Evolutionary conservation across 2,329 filamentous ascomycete genomes (phyloP), one percentile per base, ranked within the genome.

Genomic region (Diaporthe ilicicola): DNA sequence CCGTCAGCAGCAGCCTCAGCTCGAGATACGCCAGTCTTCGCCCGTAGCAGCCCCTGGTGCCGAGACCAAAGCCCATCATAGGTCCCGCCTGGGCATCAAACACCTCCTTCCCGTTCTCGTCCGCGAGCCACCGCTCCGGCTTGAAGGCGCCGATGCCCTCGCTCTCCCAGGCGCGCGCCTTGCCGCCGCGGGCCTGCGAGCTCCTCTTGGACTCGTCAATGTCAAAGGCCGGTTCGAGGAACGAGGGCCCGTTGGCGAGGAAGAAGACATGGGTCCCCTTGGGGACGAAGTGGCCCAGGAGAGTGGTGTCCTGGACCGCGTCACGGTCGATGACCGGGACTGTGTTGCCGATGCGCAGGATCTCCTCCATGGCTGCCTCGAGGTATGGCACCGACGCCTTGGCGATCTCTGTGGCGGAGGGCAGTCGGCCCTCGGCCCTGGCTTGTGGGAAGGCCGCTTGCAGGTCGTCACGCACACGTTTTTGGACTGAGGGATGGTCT

Each of bases 281-380:
- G 1, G 83, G 84, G 0, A 86, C 76, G 46, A 78, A 75, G 76
- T 83, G 83, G 1, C 78, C 78, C 4, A 80, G 81, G 1, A 86
- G 76, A 6, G 71, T 75, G 68, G 84, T 82, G 32, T 83, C 82
- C 5, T 74, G 76, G 37, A 83, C 61, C 0, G 82, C 80, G 72
- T 84, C 77, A 9, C 84, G 81, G n/a, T 84, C 82, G 2, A 82
- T 83, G 79, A 84, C 82, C 29, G 83, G 83, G 54, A 85, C 84
- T 4, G 83, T 82, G 2, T 83, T 82, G 70, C 84, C 84, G 76
- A 80, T 82, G 51, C 84, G 82, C 6, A 86, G 79, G 0, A 82
- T 81, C 75, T 86, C 84, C 65, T 82, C 81, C 78, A 83, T 84
- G 48, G 85, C 80, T 65, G 84, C 84, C 73, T 85, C 82, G 6